Base-by-base conservation (phyloP, 148 eudicot species). In the Talinum fruticosum region DNA sequence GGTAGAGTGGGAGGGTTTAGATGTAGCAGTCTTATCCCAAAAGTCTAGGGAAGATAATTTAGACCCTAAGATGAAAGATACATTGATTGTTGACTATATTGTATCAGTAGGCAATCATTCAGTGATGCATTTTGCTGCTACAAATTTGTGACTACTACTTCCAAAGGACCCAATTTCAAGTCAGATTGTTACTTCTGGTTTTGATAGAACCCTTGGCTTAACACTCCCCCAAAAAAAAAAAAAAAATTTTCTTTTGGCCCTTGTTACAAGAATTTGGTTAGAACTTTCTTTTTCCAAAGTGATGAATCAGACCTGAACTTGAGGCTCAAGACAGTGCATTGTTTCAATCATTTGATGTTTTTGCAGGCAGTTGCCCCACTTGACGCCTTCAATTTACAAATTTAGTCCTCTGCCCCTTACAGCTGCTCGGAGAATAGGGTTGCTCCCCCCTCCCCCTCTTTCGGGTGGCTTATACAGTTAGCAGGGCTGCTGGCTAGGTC, bases 321-420 rank as follows among this genome's bases (percentile, higher is more conserved):
- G 35, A 71, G 30, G 3, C 47, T 76, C 36, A 36, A 16, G 53
- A 5, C 24, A 51, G 66, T 72, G 7, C 2, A 41, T 41, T 37
- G 53, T 44, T 51, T 53, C 44, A 1, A 0, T 53, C 61, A n/a
- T 44, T 28, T 71, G 35, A 71, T 49, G n/a, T 53, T 76, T 66
- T 24, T 69, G 57, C 62, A 29, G 73, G 44, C 53, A 16, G 61
- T 62, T 72, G 38, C 69, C 51, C 38, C 66, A 15, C 24, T 61
- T 44, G 80, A 68, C 68, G 81, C 69, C 29, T 68, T 78, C 32
- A n/a, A 78, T 41, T 37, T 41, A 15, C 33, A 15, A 51, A 51
- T 51, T 5, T 51, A 6, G n/a, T 51, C 57, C 23, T 51, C 23
- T 51, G 57, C 57, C 5, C 16, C 2, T 5, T 51, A 41, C 13